phyloP scores from a whole-genome alignment of 352 stramenopile species.

The Phytophthora sojae region DNA sequence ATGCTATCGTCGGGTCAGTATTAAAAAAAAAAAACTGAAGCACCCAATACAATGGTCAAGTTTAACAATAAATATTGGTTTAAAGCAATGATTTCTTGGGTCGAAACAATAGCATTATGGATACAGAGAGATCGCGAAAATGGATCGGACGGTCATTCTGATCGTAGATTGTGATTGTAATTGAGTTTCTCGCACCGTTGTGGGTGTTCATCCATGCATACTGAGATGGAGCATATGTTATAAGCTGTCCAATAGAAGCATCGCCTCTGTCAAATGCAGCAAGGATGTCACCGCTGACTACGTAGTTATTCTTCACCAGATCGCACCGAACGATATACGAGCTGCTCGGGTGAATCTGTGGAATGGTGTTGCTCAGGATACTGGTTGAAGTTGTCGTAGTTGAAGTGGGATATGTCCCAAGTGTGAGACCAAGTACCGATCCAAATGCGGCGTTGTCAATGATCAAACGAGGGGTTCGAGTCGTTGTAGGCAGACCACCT shows the following conservation, averaged over 20 bases:
- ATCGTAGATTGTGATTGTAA: background rate
- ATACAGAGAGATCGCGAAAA: background rate
- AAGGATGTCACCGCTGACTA: background rate
- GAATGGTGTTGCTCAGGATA: slow-evolving; percentile 1
- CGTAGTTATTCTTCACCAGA: slow-evolving; percentile 8
- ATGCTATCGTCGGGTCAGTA: too few relatives aligned
- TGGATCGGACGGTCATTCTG: background rate
- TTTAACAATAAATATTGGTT: too few relatives aligned
- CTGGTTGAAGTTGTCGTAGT: background rate
- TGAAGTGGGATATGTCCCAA: slow-evolving; percentile 1
- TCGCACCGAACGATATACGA: slow-evolving; percentile 12
- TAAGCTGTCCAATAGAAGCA: background rate
- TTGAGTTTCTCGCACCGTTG: background rate
- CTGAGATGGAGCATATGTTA: background rate
- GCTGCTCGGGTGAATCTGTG: slow-evolving; percentile 6
- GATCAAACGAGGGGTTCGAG: slow-evolving; percentile 5
- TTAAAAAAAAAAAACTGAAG: too few relatives aligned
- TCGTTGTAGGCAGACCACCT: too few relatives aligned
- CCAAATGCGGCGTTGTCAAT: slow-evolving; percentile 8
- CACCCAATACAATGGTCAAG: too few relatives aligned
- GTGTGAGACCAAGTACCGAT: background rate
- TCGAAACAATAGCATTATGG: background rate
- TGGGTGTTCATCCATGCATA: slow-evolving; percentile 3
- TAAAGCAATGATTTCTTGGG: background rate
- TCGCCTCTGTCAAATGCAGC: background rate